Base-by-base conservation (phyloP, 257 asterid genomes). In the Jasminum sambac region DNA sequence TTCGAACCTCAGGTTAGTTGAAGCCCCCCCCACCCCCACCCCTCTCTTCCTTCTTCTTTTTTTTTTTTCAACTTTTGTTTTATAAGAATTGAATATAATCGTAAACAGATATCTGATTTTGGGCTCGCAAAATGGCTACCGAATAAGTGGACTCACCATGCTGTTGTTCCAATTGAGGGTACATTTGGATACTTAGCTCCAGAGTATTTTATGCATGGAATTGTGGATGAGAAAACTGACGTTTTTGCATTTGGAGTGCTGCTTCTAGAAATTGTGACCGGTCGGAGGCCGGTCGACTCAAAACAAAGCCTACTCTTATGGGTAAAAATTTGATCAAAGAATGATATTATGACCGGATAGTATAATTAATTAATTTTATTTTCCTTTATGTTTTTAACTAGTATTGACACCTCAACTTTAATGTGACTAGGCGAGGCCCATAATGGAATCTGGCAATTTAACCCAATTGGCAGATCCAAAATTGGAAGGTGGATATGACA, bases 101-200 rank as follows among this genome's bases (percentile, higher is more conserved):
- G 9, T 9, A 42, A 30, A 19, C 64, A 92, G 96, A 92, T 92
- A 65, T 88, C 97, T 5, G 97, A 92, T 43, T 92, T 90, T 46
- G 98, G 98, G 12, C 88, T 92, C 0, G 98, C 97, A 37, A 92
- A 85, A 78, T 92, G 98, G 98, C 76, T 92, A 58, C 98, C 98
- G 0, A 84, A 80, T 73, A 85, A 88, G 75, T 85, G 92, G 95
- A 88, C 91, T 52, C 97, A 90, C 63, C 98, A 87, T 68, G 90
- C 96, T 9, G 97, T 79, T 42, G 62, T 80, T 55, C 90, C 96
- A 48, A 82, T 92, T 21, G 96, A 92, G 73, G 98, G 98, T 6
- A 92, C 97, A 39, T 92, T 90, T 63, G 98, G 98, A 9, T 92
- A 88, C 68, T 72, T 90, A 30, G 96, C 98, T 26, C 98, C 97